Percentiles rank a stretch among this genome's conserved stretches.
Evolutionary conservation across 1,284 basidiomycete species (phyloP).

Genomic region (Kwoniella shivajii): DNA sequence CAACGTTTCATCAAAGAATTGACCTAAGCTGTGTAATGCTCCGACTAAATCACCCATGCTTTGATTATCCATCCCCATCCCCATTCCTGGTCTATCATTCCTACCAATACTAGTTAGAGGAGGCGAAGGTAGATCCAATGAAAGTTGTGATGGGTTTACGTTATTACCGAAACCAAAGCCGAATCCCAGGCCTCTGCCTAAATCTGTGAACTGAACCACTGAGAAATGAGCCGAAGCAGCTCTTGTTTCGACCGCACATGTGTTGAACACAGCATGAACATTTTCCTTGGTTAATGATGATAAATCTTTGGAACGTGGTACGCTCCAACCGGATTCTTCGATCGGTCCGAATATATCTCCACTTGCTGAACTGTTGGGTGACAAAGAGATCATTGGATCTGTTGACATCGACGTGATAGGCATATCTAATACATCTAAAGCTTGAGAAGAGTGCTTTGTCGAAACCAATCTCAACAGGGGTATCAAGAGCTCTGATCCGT

Average conservation of each 20-base stretch:
- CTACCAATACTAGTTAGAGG: slow-evolving; percentile 57
- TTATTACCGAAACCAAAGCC: slow-evolving; percentile 25
- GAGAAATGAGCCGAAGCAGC: slow-evolving; percentile 53
- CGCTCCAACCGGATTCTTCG: slow-evolving; percentile 80
- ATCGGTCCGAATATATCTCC: slow-evolving; percentile 77
- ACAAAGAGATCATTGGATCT: slow-evolving; percentile 51
- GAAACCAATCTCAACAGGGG: slow-evolving; percentile 83
- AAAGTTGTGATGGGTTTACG: slow-evolving; percentile 22
- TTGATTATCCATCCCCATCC: slow-evolving; percentile 31
- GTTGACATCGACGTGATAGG: slow-evolving; percentile 70
- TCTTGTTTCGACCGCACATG: slow-evolving; percentile 67
- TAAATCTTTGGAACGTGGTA: slow-evolving; percentile 66
- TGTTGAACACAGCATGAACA: slow-evolving; percentile 79
- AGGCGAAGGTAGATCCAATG: slow-evolving; percentile 21
- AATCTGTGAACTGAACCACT: slow-evolving; percentile 50
- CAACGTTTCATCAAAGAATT: slow-evolving; percentile 72
- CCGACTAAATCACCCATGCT: slow-evolving; percentile 81
- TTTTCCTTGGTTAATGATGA: slow-evolving; percentile 71
- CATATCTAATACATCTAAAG: slow-evolving; percentile 88
- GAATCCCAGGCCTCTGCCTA: slow-evolving; percentile 12
- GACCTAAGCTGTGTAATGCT: slow-evolving; percentile 80
- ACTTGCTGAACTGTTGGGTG: background rate
- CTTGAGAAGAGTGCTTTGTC: slow-evolving; percentile 79
- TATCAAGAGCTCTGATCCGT: slow-evolving; percentile 85
- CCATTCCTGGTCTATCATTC: background rate